These are phyloP conservation scores for Saccharomyces hybrid DNA, from an alignment of 1,139 yeast species.

Conservation along the genomic window DNA sequence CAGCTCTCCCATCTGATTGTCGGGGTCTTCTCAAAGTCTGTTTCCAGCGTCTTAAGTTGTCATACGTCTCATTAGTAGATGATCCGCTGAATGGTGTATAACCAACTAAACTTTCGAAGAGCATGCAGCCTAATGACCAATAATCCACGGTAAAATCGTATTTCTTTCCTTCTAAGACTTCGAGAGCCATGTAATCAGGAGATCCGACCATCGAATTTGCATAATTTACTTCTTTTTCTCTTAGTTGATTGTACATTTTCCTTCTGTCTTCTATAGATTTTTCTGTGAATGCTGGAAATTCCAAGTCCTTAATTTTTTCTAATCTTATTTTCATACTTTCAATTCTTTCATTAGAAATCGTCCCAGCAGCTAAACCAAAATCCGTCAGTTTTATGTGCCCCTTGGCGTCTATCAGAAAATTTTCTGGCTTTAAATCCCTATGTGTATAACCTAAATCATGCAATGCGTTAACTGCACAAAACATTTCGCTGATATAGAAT, in stretches of 20 bases:
- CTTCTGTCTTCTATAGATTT: constrained; percentile 84
- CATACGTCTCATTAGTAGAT: constrained; percentile 88
- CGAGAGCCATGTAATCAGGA: constrained; percentile 98
- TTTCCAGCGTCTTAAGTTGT: constrained; percentile 90
- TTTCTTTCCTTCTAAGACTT: constrained; percentile 87
- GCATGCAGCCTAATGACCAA: constrained; percentile 96
- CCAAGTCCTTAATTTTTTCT: constrained; percentile 67
- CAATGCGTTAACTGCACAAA: constrained; percentile 83
- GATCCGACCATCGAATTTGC: constrained; percentile 97
- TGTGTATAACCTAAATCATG: constrained; percentile 96
- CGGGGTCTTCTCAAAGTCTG: constrained; percentile 83
- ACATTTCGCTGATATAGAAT: constrained; percentile 93
- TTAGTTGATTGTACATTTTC: constrained; percentile 67
- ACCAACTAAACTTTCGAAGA: constrained; percentile 87
- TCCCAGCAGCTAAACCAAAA: constrained; percentile 95
- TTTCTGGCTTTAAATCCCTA: constrained; percentile 95
- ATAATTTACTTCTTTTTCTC: constrained; percentile 58
- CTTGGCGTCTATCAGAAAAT: constrained; percentile 84
- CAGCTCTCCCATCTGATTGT: constrained; percentile 83
- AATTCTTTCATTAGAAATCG: constrained; percentile 86
- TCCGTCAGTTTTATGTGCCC: constrained; percentile 97
- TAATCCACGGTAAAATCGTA: constrained; percentile 96
- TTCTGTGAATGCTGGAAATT: constrained; percentile 55
- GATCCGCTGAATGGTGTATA: constrained; percentile 97
- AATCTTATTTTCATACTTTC: constrained; percentile 86